Percentiles rank a stretch among this genome's conserved stretches.
These are phyloP conservation scores for Cetradonia linearis DNA, from an alignment of 495 filamentous ascomycete species.

Conservation along the genomic window DNA sequence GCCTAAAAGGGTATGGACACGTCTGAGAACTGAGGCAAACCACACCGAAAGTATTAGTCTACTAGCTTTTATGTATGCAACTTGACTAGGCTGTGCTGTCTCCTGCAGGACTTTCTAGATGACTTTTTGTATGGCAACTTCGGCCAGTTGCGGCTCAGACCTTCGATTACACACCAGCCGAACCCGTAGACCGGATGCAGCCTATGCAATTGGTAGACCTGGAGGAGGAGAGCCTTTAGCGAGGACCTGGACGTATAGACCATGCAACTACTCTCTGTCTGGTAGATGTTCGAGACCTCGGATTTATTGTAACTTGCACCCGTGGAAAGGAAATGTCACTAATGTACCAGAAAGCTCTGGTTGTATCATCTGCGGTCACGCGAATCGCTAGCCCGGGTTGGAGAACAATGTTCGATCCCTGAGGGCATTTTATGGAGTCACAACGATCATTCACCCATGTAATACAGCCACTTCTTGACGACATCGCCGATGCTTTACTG, in stretches of 20 bases:
- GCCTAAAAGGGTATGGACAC: no score
- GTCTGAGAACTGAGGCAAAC: no score
- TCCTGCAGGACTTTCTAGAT: background rate
- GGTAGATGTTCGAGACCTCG: background rate
- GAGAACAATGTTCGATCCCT: constrained; percentile 9
- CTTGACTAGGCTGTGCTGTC: background rate
- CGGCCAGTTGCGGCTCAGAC: background rate
- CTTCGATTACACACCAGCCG: background rate
- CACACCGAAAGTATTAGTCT: no score
- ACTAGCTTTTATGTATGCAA: background rate
- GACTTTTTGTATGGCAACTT: background rate
- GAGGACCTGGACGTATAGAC: background rate
- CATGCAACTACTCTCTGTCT: background rate
- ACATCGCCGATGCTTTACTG: constrained; percentile 2
- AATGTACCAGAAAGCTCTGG: background rate
- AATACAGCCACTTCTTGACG: background rate
- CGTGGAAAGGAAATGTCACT: background rate
- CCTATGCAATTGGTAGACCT: background rate
- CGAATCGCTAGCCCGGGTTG: constrained; percentile 6
- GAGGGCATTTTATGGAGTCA: background rate
- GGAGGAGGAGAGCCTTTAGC: background rate
- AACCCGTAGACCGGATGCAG: background rate
- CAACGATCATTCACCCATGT: background rate
- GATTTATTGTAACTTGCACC: background rate
- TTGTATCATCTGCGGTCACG: background rate